phyloP scores from a whole-genome alignment of 345 rosid genomes.

The Angophora floribunda region DNA sequence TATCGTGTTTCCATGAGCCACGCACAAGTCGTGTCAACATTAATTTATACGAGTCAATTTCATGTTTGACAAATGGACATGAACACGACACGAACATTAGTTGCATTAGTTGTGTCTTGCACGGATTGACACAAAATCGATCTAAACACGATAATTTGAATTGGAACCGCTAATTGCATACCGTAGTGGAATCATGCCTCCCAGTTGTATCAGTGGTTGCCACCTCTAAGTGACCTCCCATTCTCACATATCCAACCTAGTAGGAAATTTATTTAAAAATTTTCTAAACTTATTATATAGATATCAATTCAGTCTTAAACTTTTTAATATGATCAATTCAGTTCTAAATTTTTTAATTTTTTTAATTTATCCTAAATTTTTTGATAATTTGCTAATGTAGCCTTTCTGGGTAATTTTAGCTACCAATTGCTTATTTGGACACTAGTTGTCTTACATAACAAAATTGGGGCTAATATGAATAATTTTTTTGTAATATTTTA shows the following conservation, averaged over 20 bases:
- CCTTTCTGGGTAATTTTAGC: too few species aligned
- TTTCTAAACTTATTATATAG: not conserved
- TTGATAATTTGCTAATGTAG: not conserved
- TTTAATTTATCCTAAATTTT: not conserved
- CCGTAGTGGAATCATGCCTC: not conserved
- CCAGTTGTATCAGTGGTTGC: not conserved
- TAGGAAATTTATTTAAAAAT: not conserved
- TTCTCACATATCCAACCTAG: not conserved
- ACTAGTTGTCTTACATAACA: too few species aligned
- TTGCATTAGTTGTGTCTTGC: not conserved
- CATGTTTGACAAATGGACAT: not conserved
- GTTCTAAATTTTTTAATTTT: accelerated
- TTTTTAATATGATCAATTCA: not conserved
- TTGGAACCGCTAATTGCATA: not conserved
- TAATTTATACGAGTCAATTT: not conserved
- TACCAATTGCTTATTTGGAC: too few species aligned
- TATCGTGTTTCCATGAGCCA: not conserved
- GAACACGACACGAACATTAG: not conserved
- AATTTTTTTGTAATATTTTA: too few species aligned
- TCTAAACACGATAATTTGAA: not conserved
- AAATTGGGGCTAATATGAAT: too few species aligned
- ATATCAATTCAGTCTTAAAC: not conserved
- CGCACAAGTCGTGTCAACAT: not conserved
- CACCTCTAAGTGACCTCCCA: not conserved
- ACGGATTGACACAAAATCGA: not conserved